Percentiles rank a stretch among this genome's conserved stretches.
Evolutionary conservation across 2,329 filamentous ascomycete genomes (phyloP).

Genomic region (Corniculantispora saksenae): DNA sequence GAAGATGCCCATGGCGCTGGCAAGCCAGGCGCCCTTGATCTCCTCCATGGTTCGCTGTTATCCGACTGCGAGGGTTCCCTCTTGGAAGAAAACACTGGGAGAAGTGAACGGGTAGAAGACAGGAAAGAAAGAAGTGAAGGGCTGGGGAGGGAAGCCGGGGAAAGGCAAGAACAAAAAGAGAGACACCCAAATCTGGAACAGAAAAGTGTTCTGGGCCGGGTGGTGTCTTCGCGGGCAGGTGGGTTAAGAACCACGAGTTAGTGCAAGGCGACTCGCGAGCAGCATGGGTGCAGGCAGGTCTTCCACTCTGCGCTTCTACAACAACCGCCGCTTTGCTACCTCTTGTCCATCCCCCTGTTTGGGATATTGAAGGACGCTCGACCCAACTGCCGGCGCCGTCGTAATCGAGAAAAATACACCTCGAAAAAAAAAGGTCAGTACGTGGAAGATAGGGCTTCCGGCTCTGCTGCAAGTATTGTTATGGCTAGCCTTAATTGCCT

Average conservation of each 20-base stretch:
- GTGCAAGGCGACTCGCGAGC: neutral
- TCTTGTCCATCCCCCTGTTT: too few species aligned
- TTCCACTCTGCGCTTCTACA: neutral
- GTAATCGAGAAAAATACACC: too few species aligned
- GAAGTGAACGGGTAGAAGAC: neutral
- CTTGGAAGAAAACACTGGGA: neutral
- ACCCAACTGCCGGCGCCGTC: too few species aligned
- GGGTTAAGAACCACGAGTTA: neutral
- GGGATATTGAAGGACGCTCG: too few species aligned
- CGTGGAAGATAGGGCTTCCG: neutral
- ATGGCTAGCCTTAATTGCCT: neutral
- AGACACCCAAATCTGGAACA: neutral
- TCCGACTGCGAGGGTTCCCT: too few species aligned
- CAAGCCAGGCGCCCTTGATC: constrained; percentile 20
- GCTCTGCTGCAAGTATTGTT: neutral
- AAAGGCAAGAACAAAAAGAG: neutral
- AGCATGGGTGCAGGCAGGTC: neutral
- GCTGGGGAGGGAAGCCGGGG: neutral
- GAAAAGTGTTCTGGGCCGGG: neutral
- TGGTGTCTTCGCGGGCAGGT: neutral
- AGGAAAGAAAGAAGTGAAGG: neutral
- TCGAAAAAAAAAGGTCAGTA: neutral
- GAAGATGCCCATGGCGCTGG: constrained; percentile 21
- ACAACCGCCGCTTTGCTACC: neutral
- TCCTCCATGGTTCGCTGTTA: constrained; percentile 1